These are phyloP conservation scores for Dioszegia hungarica DNA, from an alignment of 768 basidiomycete genomes.

Conservation along the genomic window DNA sequence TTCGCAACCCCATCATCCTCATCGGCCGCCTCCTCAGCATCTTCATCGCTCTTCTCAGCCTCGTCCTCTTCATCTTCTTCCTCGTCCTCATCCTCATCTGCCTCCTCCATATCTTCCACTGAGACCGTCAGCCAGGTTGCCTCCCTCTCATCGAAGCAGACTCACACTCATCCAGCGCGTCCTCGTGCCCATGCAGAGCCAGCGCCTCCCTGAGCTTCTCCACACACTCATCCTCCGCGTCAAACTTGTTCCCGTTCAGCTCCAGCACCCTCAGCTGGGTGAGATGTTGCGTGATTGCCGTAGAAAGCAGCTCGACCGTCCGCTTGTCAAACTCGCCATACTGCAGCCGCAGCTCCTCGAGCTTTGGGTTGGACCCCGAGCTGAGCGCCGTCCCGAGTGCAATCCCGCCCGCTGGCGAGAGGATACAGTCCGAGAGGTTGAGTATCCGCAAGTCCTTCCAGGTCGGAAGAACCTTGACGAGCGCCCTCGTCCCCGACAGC, in stretches of 20 bases:
- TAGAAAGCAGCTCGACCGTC: conserved; percentile 64
- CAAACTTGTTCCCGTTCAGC: conserved; percentile 68
- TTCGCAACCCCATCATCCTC: conserved; percentile 21
- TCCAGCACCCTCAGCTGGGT: conserved; percentile 64
- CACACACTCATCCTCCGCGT: conserved; percentile 53
- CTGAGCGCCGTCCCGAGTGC: conserved; percentile 60
- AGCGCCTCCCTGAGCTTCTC: conserved; percentile 52
- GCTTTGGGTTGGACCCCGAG: conserved; percentile 65
- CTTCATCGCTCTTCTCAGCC: conserved; percentile 1
- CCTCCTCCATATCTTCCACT: conserved; percentile 1
- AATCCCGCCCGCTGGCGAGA: conserved; percentile 75
- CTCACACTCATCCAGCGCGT: conserved; percentile 66
- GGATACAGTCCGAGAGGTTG: conserved; percentile 86
- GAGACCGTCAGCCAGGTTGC: not conserved
- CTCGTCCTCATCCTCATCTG: not conserved
- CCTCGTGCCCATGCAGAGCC: conserved; percentile 58
- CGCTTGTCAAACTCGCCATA: conserved; percentile 80
- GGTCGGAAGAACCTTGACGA: conserved; percentile 61
- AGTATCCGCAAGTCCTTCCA: conserved; percentile 73
- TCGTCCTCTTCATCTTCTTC: conserved; percentile 4
- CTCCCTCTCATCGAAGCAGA: not conserved
- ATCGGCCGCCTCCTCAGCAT: conserved; percentile 25
- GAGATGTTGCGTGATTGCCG: conserved; percentile 61
- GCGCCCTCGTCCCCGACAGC: conserved; percentile 53
- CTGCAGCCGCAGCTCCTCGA: conserved; percentile 75